Conservation (phyloP, 441 rosid genomes). For the Populus hybrid region DNA sequence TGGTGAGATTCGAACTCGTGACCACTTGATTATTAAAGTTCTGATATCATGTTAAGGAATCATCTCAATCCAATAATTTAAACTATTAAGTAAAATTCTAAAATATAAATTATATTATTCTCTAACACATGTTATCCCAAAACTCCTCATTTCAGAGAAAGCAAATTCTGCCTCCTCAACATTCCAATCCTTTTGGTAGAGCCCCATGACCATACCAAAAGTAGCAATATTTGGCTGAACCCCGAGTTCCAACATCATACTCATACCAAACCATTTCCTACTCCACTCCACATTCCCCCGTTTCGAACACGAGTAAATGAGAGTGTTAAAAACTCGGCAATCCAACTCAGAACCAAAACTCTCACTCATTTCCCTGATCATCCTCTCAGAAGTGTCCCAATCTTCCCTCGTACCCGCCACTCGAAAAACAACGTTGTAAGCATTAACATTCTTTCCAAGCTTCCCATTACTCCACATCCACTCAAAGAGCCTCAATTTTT, state of each 20-base stretch:
- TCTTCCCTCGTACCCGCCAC: conserved; percentile 65
- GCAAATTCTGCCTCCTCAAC: conserved; percentile 69
- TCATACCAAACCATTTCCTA: conserved; percentile 70
- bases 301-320: conserved; percentile 62
- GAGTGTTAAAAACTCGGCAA: conserved; percentile 65
- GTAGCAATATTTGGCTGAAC: conserved; percentile 73
- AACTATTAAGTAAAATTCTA: no score
- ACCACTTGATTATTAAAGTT: no score
- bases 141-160: conserved; percentile 63
- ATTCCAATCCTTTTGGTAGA: conserved; percentile 70
- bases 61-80: no score
- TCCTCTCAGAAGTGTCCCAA: conserved; percentile 60
- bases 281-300: conserved; percentile 47
- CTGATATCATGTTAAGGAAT: no score
- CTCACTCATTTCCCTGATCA: conserved; percentile 40
- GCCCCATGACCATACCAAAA: conserved; percentile 83
- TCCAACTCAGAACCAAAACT: conserved; percentile 34
- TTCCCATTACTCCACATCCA: conserved; percentile 79
- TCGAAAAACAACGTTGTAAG: conserved; percentile 71
- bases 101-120: no score
- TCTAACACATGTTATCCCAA: conserved; percentile 50
- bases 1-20: no score
- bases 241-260: conserved; percentile 65
- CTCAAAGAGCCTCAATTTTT: conserved; percentile 57
- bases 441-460: conserved; percentile 49